phyloP scores from a whole-genome alignment of 1,284 basidiomycete species.

The Marasmius sp. region DNA sequence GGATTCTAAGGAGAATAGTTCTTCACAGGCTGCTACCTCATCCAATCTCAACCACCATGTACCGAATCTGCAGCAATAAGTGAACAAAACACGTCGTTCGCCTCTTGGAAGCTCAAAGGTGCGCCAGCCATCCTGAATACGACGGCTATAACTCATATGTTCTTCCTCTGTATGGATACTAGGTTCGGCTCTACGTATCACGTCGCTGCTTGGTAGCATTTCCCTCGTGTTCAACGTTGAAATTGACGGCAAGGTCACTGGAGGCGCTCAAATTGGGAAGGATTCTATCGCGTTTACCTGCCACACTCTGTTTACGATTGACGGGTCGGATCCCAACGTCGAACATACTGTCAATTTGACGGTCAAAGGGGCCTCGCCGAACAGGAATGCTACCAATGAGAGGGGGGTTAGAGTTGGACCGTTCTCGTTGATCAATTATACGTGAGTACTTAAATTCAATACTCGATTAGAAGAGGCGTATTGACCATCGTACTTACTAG shows the following conservation, averaged over 20 bases:
- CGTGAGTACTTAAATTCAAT: background rate
- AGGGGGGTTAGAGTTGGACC: background rate
- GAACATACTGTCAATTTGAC: background rate
- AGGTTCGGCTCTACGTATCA: background rate
- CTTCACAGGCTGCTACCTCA: background rate
- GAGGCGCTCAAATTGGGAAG: background rate
- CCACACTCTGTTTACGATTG: background rate
- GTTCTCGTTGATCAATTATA: background rate
- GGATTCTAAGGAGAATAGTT: background rate
- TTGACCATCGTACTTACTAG: no score
- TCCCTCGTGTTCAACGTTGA: background rate
- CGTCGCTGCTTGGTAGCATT: background rate
- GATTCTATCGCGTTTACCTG: background rate
- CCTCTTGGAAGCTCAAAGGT: slow-evolving; percentile 1
- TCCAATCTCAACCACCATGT: background rate
- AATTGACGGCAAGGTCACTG: background rate
- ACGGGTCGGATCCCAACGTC: background rate
- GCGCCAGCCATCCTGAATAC: background rate
- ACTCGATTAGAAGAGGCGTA: background rate
- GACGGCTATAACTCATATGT: no score
- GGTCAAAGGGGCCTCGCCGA: background rate
- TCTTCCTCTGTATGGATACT: no score
- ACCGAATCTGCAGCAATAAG: background rate
- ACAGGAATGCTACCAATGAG: background rate
- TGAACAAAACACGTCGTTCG: background rate